Base-by-base conservation (phyloP, 805 yeast species). In the Komagataella pseudopastoris region DNA sequence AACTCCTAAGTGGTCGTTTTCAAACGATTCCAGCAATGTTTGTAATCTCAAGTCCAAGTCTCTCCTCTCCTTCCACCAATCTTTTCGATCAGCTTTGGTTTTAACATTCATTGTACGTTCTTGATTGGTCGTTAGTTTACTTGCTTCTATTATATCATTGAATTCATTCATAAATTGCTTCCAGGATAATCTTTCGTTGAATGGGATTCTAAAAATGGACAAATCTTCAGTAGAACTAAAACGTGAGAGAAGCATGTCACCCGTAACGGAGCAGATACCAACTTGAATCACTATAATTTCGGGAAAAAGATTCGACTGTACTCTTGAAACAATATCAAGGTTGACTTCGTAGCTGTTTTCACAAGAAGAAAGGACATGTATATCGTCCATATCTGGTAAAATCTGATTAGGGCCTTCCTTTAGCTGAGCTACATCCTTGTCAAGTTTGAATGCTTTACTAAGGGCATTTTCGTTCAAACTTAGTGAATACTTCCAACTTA, bases 11-110 rank as follows among this genome's bases (percentile, higher is more conserved):
- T 96, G 87, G 51, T 69, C 67, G 20, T 63, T 62, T 51, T 88
- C 91, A 6, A 87, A 74, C 36, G 69, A 69, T 1, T 62, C 58
- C n/a, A 91, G 61, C n/a, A 89, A 63, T 1, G 63, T 63, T 45
- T 73, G 63, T 50, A 91, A 60, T 48, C 74, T 64, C 7, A 68
- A 62, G 62, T 91, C 96, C 16, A 89, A 67, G 0, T 63, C 65
- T 51, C 77, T 78, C 49, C 97, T 68, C 24, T 69, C 67, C 45
- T 72, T 71, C 96, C 97, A 93, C 96, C 97, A 91, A 6, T 67
- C 56, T 48, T 72, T 74, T 49, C 88, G 71, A 30, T 81, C 84
- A 46, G 80, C 83, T 47, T 75, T 71, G 0, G 88, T 73, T 3
- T 61, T 68, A 1, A 85, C 77, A 1, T 58, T 60, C 0, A 77